A percentile compares a stretch with the other conserved stretches of the same genome.
Evolutionary conservation across 2,329 filamentous ascomycete genomes (phyloP).

Genomic region (Beauveria rudraprayagi): DNA sequence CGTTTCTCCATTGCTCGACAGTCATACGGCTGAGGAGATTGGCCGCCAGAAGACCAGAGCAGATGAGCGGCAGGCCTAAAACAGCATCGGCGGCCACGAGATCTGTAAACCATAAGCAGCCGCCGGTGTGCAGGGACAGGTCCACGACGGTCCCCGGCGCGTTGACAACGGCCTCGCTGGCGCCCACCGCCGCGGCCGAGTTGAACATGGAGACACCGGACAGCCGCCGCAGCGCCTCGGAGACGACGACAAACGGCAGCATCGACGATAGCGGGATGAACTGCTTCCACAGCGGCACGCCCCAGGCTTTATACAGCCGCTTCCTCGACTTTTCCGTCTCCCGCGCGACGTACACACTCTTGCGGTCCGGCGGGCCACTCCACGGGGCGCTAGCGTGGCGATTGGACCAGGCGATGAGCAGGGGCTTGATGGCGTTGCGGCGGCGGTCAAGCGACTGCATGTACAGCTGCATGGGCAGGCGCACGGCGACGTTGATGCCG

Average conservation of each 20-base stretch:
- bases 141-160: slow-evolving; percentile 13
- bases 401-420: slow-evolving; percentile 25
- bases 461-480: slow-evolving; percentile 40
- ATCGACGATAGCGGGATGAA: slow-evolving; percentile 32
- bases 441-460: slow-evolving; percentile 23
- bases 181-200: slow-evolving; percentile 1
- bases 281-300: slow-evolving; percentile 40
- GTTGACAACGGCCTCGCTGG: slow-evolving; percentile 3
- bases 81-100: slow-evolving; percentile 45
- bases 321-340: slow-evolving; percentile 21
- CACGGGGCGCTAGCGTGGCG: slow-evolving; percentile 17
- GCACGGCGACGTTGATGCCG: slow-evolving; percentile 34
- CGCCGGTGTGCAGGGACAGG: slow-evolving; percentile 36
- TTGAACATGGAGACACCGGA: slow-evolving; percentile 23
- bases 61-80: slow-evolving; percentile 36
- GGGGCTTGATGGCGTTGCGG: slow-evolving; percentile 22
- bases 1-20: slow-evolving; percentile 19
- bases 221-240: slow-evolving; percentile 43
- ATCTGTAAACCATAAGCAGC: slow-evolving; percentile 48
- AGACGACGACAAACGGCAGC: slow-evolving; percentile 41
- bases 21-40: slow-evolving; percentile 23
- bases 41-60: slow-evolving; percentile 22
- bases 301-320: slow-evolving; percentile 30
- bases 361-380: slow-evolving; percentile 13
- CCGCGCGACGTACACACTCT: slow-evolving; percentile 17